Evolutionary conservation across 306 rosid genomes (phyloP), one percentile per base, ranked within the genome.

Genomic region (Trichosanthes truncata): DNA sequence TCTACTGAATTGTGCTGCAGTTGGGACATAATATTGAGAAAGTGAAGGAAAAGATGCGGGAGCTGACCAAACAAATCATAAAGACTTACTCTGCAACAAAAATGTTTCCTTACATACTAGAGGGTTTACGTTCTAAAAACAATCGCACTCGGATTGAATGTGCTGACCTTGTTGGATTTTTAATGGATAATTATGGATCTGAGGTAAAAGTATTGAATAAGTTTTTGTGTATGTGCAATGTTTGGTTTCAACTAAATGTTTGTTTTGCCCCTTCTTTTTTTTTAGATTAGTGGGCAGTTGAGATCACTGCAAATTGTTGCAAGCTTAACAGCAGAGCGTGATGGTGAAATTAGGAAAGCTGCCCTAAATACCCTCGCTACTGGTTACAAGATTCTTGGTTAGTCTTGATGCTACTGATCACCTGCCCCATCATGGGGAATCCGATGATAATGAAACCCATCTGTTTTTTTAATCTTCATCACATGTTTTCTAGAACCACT

Each of bases 381-480:
- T 56, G 94, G 99, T 78, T 96, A 96, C 86, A 96, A 96, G 91
- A 89, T 96, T 86, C 97, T 96, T 74, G 99, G 99, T 96, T 88
- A 83, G 93, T 72, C 81, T 51, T 74, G 78, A 65, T 74, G 45
- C 43, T 67, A 68, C 53, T 56, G 68, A 46, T 10, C 57, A 8
- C 57, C 77, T 41, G 59, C 61, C 8, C 78, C 41, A 23, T 41
- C 20, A 17, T 23, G 56, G 57, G 78, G 45, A 21, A 18, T 49
- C 43, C 45, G 9, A 49, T 18, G 43, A 29, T 74, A 51, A 49
- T 18, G 35, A 73, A 52, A 73, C 43, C 26, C n/a, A 21, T 23
- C 66, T 10, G 20, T 45, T 23, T 7, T 23, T 13, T 5, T 66
- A 18, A 67, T 4, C 59, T 25, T 72, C 20, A 5, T 46, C 77